Conservation (phyloP, 1,139 yeast genomes). For the Taphrina betulina region DNA sequence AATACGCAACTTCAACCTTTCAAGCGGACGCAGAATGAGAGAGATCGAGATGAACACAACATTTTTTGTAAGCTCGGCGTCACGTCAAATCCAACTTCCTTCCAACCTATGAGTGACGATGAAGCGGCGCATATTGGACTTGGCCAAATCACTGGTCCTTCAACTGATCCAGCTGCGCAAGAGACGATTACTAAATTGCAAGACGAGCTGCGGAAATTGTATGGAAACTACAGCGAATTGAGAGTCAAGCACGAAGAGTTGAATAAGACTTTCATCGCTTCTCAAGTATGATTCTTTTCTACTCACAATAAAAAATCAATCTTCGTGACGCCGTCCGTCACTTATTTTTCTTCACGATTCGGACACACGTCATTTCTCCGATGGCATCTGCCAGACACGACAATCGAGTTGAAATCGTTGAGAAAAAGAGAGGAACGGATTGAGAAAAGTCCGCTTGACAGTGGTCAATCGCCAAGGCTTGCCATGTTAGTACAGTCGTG, state of each 20-base stretch:
- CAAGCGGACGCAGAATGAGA: constrained; percentile 27
- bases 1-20: constrained; percentile 24
- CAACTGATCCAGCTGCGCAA: constrained; percentile 10
- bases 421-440: too few relatives aligned
- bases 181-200: constrained; percentile 25
- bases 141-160: not conserved
- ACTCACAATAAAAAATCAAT: too few relatives aligned
- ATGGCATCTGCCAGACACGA: too few relatives aligned
- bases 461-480: too few relatives aligned
- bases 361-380: too few relatives aligned
- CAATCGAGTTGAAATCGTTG: too few relatives aligned
- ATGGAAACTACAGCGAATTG: constrained; percentile 31
- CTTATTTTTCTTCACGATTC: too few relatives aligned
- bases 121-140: constrained; percentile 12
- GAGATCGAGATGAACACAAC: constrained; percentile 31
- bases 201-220: constrained; percentile 23
- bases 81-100: not conserved
- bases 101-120: constrained; percentile 4
- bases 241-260: constrained; percentile 23
- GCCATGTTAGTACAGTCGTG: too few relatives aligned
- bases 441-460: too few relatives aligned
- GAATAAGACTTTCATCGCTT: constrained; percentile 11
- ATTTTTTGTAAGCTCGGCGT: constrained; percentile 4
- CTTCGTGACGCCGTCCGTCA: too few relatives aligned
- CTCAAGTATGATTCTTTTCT: constrained; percentile 36